A percentile compares a stretch with the other conserved stretches of the same genome.
phyloP scores from a whole-genome alignment of 108 stramenopile species.

The Cyclotella choctawhatcheeana region DNA sequence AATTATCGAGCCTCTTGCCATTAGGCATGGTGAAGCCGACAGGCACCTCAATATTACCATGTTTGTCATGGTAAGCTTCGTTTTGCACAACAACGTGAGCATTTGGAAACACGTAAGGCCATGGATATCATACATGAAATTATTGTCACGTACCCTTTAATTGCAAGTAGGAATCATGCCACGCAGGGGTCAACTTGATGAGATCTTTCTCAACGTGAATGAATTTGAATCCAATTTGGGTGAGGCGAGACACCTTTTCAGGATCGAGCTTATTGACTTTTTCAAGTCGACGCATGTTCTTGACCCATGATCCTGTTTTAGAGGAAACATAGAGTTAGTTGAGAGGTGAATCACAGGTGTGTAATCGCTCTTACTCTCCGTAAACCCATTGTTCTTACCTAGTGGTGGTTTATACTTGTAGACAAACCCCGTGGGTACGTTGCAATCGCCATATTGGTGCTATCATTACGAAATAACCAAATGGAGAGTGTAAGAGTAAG shows the following conservation, averaged over 20 bases:
- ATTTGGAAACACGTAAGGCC: too few species aligned
- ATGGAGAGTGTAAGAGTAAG: too few species aligned
- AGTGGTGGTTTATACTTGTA: constrained; percentile 18
- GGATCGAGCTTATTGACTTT: constrained; percentile 6
- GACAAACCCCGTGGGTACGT: constrained; percentile 11
- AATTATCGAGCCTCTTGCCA: constrained; percentile 4
- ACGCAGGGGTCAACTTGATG: constrained; percentile 10
- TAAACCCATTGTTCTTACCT: background rate
- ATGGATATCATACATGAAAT: too few species aligned
- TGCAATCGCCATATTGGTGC: constrained; percentile 23
- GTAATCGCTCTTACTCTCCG: background rate
- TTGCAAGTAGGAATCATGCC: constrained; percentile 13
- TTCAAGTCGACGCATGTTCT: constrained; percentile 10
- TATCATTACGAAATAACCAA: too few species aligned
- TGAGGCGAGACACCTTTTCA: background rate
- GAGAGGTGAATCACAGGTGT: too few species aligned
- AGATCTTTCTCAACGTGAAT: background rate
- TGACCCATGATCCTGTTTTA: constrained; percentile 21
- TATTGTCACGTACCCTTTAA: constrained; percentile 18
- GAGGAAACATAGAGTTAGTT: background rate
- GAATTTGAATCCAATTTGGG: constrained; percentile 23
- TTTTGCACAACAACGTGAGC: too few species aligned
- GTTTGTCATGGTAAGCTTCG: constrained; percentile 9
- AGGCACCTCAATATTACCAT: constrained; percentile 25
- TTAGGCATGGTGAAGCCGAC: background rate